phyloP scores from a whole-genome alignment of 2,329 filamentous ascomycete species.

The Ustilaginoidea virens region DNA sequence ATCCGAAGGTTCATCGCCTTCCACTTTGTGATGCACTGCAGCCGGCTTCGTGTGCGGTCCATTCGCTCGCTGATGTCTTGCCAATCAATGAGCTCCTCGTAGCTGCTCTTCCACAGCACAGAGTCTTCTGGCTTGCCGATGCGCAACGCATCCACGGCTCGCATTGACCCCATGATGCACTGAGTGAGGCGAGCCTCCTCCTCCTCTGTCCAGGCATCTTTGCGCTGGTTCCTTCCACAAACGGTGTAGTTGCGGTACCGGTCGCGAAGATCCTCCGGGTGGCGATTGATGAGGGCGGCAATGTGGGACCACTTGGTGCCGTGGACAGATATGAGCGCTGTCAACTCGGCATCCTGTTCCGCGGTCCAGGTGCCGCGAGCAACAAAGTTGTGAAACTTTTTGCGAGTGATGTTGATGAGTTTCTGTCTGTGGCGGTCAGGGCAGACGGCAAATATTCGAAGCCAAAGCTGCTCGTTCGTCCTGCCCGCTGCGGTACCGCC shows the following conservation, averaged over 20 bases:
- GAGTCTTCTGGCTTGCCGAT: constrained; percentile 16
- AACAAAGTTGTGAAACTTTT: constrained; percentile 50
- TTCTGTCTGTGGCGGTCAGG: constrained; percentile 36
- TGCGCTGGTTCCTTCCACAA: constrained; percentile 35
- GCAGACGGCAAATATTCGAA: constrained; percentile 28
- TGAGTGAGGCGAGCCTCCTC: constrained; percentile 41
- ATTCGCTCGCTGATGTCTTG: constrained; percentile 46
- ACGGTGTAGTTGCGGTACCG: constrained; percentile 54
- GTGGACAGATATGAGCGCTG: constrained; percentile 18
- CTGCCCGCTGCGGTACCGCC: constrained; percentile 20
- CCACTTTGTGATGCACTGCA: constrained; percentile 59
- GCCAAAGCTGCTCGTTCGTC: constrained; percentile 31
- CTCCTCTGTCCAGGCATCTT: constrained; percentile 40
- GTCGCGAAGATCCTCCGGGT: constrained; percentile 50
- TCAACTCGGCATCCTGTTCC: constrained; percentile 21
- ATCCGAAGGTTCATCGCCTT: constrained; percentile 25
- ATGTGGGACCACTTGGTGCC: constrained; percentile 46
- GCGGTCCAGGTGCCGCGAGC: constrained; percentile 30
- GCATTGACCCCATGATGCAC: constrained; percentile 37
- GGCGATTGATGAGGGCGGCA: constrained; percentile 44
- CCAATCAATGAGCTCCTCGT: constrained; percentile 49
- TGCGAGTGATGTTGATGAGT: constrained; percentile 40
- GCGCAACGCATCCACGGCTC: constrained; percentile 26
- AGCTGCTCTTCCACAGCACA: constrained; percentile 21
- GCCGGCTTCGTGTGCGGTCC: constrained; percentile 42